phyloP scores from a whole-genome alignment of 2,329 filamentous ascomycete species.

The Sporothrix dimorphospora region DNA sequence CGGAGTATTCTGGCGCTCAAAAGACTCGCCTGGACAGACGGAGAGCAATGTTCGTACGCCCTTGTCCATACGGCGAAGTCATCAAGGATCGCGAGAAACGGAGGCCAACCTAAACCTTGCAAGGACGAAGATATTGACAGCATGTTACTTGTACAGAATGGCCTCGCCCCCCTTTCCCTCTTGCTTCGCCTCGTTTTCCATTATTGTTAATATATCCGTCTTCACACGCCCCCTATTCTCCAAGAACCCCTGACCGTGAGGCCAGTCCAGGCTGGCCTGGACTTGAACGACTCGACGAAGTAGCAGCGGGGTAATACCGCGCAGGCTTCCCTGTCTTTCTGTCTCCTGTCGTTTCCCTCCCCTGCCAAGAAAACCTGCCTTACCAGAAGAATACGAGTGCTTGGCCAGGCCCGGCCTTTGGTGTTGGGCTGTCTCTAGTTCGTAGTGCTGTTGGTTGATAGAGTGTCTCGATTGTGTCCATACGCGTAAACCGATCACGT shows the following conservation, averaged over 20 bases:
- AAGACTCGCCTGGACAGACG: neutral
- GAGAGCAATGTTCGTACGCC: neutral
- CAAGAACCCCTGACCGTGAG: neutral
- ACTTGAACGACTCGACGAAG: neutral
- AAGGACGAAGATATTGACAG: neutral
- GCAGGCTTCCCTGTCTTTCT: neutral
- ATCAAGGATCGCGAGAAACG: neutral
- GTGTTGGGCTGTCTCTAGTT: no score
- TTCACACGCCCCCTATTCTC: neutral
- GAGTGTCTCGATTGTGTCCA: no score
- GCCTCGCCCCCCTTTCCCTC: neutral
- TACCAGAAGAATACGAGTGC: neutral
- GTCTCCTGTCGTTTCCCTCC: neutral
- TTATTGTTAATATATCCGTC: neutral
- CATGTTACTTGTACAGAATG: neutral
- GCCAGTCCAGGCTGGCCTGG: neutral
- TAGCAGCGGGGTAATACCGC: neutral
- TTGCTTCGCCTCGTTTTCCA: neutral
- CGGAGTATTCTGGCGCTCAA: neutral
- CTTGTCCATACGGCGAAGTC: neutral
- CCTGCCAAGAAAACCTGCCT: neutral
- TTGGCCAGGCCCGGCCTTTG: neutral
- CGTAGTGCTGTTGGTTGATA: no score
- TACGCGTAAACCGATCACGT: no score
- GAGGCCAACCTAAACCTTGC: neutral